These are phyloP conservation scores for Jatropha multifida DNA, from an alignment of 441 rosid species.

Conservation along the genomic window DNA sequence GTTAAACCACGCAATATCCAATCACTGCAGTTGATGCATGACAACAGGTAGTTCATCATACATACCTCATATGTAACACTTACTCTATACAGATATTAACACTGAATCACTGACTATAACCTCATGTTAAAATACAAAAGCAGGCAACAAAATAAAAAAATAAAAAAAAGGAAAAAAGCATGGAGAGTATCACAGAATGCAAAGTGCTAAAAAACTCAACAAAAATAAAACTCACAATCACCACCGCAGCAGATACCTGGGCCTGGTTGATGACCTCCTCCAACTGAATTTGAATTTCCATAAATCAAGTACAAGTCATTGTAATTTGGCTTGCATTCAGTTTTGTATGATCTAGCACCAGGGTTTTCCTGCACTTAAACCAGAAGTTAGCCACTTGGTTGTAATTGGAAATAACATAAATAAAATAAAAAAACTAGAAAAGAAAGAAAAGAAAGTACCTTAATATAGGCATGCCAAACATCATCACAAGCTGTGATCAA, in stretches of 20 bases:
- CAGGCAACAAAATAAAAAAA: background rate
- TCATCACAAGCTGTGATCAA: slow-evolving; percentile 39
- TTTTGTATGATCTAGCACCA: slow-evolving; percentile 32
- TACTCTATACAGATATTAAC: background rate
- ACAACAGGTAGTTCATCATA: background rate
- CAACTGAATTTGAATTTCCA: slow-evolving; percentile 41
- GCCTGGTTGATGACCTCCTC: slow-evolving; percentile 16
- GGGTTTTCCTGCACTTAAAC: slow-evolving; percentile 47
- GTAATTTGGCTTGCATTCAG: slow-evolving; percentile 36
- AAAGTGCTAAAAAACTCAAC: background rate
- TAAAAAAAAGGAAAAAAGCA: background rate
- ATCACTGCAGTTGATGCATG: slow-evolving; percentile 5
- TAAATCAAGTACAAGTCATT: slow-evolving; percentile 51
- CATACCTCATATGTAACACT: background rate
- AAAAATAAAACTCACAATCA: slow-evolving; percentile 27
- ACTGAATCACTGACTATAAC: background rate
- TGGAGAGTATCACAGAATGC: background rate
- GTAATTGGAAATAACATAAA: background rate
- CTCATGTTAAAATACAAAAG: background rate
- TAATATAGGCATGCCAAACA: slow-evolving; percentile 43
- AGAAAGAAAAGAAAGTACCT: slow-evolving; percentile 35
- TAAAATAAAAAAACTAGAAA: slow-evolving; percentile 14
- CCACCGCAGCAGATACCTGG: slow-evolving; percentile 33
- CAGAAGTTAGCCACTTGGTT: slow-evolving; percentile 24
- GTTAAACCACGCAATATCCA: background rate